A percentile compares a stretch with the other conserved stretches of the same genome.
Conservation (phyloP, 2,329 filamentous ascomycete species). For the Xylariaceae sp. region DNA sequence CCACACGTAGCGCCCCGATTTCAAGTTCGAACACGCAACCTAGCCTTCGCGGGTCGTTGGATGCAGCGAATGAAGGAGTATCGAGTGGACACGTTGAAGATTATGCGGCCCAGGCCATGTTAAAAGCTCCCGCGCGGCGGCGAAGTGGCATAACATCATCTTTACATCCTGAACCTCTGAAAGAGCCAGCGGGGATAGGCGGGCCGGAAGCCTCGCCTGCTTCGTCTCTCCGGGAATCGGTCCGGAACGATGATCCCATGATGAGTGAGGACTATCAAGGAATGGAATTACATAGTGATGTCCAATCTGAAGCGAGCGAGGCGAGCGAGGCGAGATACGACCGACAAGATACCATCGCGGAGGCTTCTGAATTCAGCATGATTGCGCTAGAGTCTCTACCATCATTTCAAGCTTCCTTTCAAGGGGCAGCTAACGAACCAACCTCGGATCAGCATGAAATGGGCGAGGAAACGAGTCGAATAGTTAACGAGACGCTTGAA, state of each 20-base stretch:
- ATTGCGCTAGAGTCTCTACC: conserved; percentile 54
- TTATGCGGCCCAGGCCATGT: conserved; percentile 4
- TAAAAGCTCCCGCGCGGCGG: conserved; percentile 11
- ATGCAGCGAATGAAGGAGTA: conserved; percentile 6
- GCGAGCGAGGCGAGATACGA: conserved; percentile 21
- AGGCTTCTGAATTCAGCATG: conserved; percentile 54
- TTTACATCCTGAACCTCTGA: conserved; percentile 4
- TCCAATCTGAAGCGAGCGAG: conserved; percentile 25
- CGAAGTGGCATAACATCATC: conserved; percentile 17
- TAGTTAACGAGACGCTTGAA: conserved; percentile 54
- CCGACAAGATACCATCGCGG: conserved; percentile 40
- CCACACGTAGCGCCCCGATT: conserved; percentile 8
- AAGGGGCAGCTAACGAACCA: conserved; percentile 37
- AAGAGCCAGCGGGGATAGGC: conserved; percentile 2
- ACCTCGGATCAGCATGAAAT: conserved; percentile 41
- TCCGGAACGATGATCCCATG: conserved; percentile 20
- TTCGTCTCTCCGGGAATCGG: conserved; percentile 18
- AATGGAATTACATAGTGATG: conserved; percentile 30
- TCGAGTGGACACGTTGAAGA: conserved; percentile 6
- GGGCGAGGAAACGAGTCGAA: conserved; percentile 53
- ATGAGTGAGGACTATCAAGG: conserved; percentile 25
- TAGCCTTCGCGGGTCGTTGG: background rate
- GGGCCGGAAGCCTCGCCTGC: conserved; percentile 15
- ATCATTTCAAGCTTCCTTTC: conserved; percentile 40
- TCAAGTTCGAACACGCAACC: conserved; percentile 7